Evolutionary conservation across 2,329 filamentous ascomycete genomes (phyloP).

Genomic region (Phyllosticta citrichinensis): DNA sequence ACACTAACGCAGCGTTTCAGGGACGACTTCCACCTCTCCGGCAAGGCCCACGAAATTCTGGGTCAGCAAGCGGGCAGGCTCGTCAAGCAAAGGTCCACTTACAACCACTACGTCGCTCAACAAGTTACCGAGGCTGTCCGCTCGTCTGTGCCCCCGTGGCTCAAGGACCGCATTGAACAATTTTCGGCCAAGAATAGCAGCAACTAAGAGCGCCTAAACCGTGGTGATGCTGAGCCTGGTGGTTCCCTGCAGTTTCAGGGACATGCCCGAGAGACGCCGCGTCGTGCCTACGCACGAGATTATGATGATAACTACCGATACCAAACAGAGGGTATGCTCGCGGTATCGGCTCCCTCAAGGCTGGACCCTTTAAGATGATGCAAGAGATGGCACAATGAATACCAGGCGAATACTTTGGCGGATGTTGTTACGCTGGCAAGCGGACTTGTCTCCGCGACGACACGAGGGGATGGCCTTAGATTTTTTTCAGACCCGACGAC

Average conservation of each 20-base stretch:
- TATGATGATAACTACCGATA: conserved; percentile 7
- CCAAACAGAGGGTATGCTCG: conserved; percentile 6
- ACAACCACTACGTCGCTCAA: conserved; percentile 10
- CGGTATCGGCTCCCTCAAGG: conserved; percentile 4
- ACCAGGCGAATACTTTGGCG: conserved; percentile 2
- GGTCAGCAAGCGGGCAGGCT: conserved; percentile 7
- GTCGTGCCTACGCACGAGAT: conserved; percentile 9
- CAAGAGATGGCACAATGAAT: conserved; percentile 1
- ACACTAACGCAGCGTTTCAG: conserved; percentile 12
- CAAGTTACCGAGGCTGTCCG: conserved; percentile 5
- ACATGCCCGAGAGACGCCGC: conserved; percentile 7
- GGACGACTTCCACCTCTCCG: conserved; percentile 26
- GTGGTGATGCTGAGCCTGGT: neutral
- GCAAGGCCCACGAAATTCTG: conserved; percentile 19
- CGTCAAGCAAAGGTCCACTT: conserved; percentile 6
- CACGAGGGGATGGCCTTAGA: neutral
- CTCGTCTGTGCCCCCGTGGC: conserved; percentile 8
- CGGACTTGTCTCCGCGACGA: neutral
- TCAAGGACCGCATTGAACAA: conserved; percentile 9
- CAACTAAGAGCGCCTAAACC: neutral
- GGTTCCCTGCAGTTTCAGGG: neutral
- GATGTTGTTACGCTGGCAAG: neutral
- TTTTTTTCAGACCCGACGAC: neutral
- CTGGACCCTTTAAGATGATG: neutral
- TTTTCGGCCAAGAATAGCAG: conserved; percentile 9